Conservation (phyloP, 1,284 basidiomycete species). For the Neonothopanus nambi region DNA sequence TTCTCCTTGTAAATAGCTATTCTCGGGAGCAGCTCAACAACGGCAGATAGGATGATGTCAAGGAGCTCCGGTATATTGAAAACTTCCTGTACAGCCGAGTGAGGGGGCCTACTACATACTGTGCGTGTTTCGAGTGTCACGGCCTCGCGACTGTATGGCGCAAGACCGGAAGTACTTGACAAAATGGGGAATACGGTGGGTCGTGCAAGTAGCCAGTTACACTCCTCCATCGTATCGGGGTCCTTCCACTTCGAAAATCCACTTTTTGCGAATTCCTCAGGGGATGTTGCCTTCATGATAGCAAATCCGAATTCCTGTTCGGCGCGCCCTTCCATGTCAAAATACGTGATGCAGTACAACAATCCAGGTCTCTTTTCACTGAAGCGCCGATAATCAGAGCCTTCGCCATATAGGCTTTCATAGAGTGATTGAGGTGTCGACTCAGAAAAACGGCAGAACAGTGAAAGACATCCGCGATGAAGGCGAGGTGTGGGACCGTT, state of each 20-base stretch:
- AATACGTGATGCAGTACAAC: slow-evolving; percentile 14
- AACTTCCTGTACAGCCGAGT: slow-evolving; percentile 1
- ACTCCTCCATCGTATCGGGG: slow-evolving; percentile 17
- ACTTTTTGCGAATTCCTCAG: slow-evolving; percentile 8
- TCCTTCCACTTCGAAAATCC: slow-evolving; percentile 13
- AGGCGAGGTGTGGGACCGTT: too few relatives aligned
- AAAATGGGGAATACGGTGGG: neutral
- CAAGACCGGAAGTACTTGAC: neutral
- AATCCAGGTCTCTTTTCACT: slow-evolving; percentile 3
- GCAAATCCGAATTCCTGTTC: slow-evolving; percentile 16
- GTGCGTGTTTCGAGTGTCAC: too few relatives aligned
- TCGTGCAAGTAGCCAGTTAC: slow-evolving; percentile 13
- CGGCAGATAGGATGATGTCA: slow-evolving; percentile 9
- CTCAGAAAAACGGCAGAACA: too few relatives aligned
- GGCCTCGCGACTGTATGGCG: too few relatives aligned
- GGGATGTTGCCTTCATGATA: neutral
- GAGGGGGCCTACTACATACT: neutral
- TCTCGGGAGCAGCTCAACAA: slow-evolving; percentile 1
- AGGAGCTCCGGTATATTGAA: slow-evolving; percentile 16
- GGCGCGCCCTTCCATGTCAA: slow-evolving; percentile 15
- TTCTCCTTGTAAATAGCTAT: neutral
- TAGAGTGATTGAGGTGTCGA: slow-evolving; percentile 12
- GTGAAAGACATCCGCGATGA: too few relatives aligned
- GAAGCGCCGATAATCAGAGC: slow-evolving; percentile 12
- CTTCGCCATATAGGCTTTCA: slow-evolving; percentile 14